Evolutionary conservation across 2,329 filamentous ascomycete genomes (phyloP).

Genomic region (Microdochium trichocladiopsis): DNA sequence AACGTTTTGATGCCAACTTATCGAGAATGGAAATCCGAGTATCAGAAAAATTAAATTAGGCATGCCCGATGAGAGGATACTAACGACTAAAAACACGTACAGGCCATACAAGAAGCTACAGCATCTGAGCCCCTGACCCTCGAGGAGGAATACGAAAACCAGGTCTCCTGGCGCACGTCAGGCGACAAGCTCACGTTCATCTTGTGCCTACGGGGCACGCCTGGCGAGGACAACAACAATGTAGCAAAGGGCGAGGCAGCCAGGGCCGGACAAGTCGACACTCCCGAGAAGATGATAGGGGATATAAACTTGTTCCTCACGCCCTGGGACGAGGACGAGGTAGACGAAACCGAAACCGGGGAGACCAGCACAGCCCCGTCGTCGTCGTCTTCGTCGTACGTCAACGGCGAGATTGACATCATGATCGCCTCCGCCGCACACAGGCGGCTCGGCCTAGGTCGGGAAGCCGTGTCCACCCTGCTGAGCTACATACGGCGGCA

Average conservation of each 20-base stretch:
- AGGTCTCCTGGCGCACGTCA: slow-evolving; percentile 76
- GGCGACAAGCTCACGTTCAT: slow-evolving; percentile 91
- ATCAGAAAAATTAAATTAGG: neutral
- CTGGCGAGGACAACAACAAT: neutral
- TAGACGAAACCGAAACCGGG: slow-evolving; percentile 13
- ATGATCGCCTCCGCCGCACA: slow-evolving; percentile 65
- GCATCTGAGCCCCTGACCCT: slow-evolving; percentile 80
- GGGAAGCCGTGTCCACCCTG: slow-evolving; percentile 58
- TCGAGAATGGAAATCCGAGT: too few relatives aligned
- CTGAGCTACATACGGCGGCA: slow-evolving; percentile 59
- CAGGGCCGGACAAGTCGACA: slow-evolving; percentile 41
- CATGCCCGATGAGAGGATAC: neutral
- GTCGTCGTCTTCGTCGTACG: too few relatives aligned
- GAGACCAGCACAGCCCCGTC: too few relatives aligned
- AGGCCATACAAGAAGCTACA: slow-evolving; percentile 72
- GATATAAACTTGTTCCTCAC: slow-evolving; percentile 80
- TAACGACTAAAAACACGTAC: too few relatives aligned
- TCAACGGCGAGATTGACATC: slow-evolving; percentile 71
- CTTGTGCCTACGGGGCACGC: slow-evolving; percentile 39
- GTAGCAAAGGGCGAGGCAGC: neutral
- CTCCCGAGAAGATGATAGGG: slow-evolving; percentile 54
- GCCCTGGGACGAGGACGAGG: slow-evolving; percentile 39
- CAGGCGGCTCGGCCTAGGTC: slow-evolving; percentile 58
- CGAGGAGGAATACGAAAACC: slow-evolving; percentile 83
- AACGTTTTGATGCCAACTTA: too few relatives aligned